Evolutionary conservation across 2,329 filamentous ascomycete genomes (phyloP).

Genomic region (Cladophialophora yegresii): DNA sequence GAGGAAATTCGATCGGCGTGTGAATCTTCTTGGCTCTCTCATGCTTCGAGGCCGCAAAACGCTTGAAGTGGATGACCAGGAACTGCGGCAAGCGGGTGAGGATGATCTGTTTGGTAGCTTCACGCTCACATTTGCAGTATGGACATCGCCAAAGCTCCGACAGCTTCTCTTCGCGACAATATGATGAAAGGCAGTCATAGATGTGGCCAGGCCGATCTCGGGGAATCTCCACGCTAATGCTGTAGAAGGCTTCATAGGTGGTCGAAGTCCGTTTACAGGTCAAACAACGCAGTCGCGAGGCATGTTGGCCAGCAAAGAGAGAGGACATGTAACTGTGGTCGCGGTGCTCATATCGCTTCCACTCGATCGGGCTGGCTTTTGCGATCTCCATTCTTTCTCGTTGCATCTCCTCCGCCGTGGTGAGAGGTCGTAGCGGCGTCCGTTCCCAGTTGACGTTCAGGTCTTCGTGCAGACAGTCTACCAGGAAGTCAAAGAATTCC

Average conservation of each 20-base stretch:
- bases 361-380: conserved; percentile 71
- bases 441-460: conserved; percentile 69
- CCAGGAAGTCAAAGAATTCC: conserved; percentile 82
- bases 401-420: conserved; percentile 60
- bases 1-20: conserved; percentile 73
- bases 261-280: conserved; percentile 65
- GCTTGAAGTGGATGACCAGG: conserved; percentile 75
- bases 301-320: conserved; percentile 74
- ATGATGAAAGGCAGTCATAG: conserved; percentile 69
- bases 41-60: conserved; percentile 61
- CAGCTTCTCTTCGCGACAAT: conserved; percentile 68
- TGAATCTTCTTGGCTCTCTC: conserved; percentile 67
- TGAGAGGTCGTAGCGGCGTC: conserved; percentile 60
- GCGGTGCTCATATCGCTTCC: conserved; percentile 68
- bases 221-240: conserved; percentile 70
- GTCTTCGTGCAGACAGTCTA: conserved; percentile 82
- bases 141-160: conserved; percentile 72
- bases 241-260: conserved; percentile 70
- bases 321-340: conserved; percentile 76
- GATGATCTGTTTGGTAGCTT: conserved; percentile 69
- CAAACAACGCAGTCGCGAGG: conserved; percentile 62
- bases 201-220: conserved; percentile 61
- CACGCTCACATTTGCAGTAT: conserved; percentile 67
- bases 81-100: conserved; percentile 78
- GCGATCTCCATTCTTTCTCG: conserved; percentile 63